A percentile compares a stretch with the other conserved stretches of the same genome.
Conservation (phyloP, 2,329 filamentous ascomycete species). For the Fusarium agapanthi region DNA sequence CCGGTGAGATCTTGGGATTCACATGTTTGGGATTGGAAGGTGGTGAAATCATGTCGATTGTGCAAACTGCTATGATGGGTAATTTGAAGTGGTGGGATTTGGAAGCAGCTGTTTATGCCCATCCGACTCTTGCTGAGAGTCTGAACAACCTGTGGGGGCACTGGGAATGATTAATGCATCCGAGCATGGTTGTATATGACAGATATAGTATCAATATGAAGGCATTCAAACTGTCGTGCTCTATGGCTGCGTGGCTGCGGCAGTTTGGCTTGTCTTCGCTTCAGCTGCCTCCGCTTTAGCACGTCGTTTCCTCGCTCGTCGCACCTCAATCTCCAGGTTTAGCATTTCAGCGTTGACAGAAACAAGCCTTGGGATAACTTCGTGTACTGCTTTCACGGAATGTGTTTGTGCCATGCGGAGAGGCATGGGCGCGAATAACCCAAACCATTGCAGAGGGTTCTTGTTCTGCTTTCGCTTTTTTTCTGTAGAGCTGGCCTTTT, state of each 20-base stretch:
- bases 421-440: constrained; percentile 60
- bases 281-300: constrained; percentile 55
- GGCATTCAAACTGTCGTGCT: constrained; percentile 19
- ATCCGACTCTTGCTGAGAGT: constrained; percentile 60
- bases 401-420: constrained; percentile 67
- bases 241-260: constrained; percentile 1
- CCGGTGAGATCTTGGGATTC: constrained; percentile 60
- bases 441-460: constrained; percentile 66
- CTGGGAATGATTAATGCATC: constrained; percentile 44
- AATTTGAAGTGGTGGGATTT: constrained; percentile 55
- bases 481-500: constrained; percentile 11
- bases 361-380: constrained; percentile 65
- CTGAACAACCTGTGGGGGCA: constrained; percentile 60
- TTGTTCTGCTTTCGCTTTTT: constrained; percentile 31
- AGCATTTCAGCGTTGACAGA: constrained; percentile 69
- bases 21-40: constrained; percentile 61
- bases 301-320: constrained; percentile 65
- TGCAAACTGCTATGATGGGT: constrained; percentile 63
- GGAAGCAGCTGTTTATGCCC: constrained; percentile 58
- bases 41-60: constrained; percentile 62
- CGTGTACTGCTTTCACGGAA: constrained; percentile 65
- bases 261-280: constrained; percentile 38
- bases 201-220: constrained; percentile 1
- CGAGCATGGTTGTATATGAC: not conserved
- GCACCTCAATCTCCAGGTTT: constrained; percentile 73